These are phyloP conservation scores for Aurinia saxatilis DNA, from an alignment of 345 rosid genomes.

Conservation along the genomic window DNA sequence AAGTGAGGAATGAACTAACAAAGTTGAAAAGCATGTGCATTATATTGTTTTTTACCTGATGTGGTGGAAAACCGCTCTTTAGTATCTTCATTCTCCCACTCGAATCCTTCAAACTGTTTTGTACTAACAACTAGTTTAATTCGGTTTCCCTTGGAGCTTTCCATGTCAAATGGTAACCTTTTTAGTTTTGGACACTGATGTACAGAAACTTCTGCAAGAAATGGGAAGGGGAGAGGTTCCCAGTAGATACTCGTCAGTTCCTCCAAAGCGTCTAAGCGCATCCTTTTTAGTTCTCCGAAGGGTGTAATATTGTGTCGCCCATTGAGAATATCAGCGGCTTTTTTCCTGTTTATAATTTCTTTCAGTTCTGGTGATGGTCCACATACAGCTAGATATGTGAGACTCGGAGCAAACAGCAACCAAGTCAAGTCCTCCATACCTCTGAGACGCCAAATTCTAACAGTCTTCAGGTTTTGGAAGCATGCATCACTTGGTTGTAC, in stretches of 20 bases:
- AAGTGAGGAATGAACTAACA: too few species aligned
- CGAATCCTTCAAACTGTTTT: too few species aligned
- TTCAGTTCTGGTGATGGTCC: not conserved
- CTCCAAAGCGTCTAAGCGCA: not conserved
- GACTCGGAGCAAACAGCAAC: too few species aligned
- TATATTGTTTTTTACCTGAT: too few species aligned
- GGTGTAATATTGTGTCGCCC: not conserved
- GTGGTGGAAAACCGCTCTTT: too few species aligned
- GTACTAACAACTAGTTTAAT: too few species aligned
- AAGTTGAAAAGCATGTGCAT: too few species aligned
- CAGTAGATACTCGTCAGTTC: not conserved
- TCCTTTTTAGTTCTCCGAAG: not conserved
- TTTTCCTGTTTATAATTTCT: not conserved
- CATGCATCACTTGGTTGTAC: too few species aligned
- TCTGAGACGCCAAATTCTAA: too few species aligned
- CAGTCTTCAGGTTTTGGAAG: too few species aligned
- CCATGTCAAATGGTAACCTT: not conserved
- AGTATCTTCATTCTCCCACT: too few species aligned
- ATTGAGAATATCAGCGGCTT: not conserved
- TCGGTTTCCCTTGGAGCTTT: not conserved
- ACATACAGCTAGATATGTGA: not conserved
- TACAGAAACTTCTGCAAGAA: fast-evolving
- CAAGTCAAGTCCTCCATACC: too few species aligned
- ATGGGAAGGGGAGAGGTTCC: not conserved
- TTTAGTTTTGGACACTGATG: not conserved